These are phyloP conservation scores for Lentinus tigrinus DNA, from an alignment of 768 basidiomycete species.

Conservation along the genomic window DNA sequence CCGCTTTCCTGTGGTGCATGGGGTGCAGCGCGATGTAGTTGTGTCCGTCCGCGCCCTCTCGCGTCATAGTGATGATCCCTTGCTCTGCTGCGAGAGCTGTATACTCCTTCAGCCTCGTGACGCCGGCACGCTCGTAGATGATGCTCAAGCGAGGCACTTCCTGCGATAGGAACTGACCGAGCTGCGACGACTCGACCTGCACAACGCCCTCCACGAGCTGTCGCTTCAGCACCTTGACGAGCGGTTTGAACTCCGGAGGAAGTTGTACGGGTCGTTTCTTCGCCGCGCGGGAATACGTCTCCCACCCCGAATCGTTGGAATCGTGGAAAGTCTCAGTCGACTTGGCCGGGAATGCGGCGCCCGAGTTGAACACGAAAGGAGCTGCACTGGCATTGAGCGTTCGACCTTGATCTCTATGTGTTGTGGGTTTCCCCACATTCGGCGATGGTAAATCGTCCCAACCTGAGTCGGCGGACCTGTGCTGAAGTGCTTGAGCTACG, in stretches of 20 bases:
- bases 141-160: not conserved
- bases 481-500: not conserved
- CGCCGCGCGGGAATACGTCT: conserved; percentile 4
- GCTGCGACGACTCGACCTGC: conserved; percentile 23
- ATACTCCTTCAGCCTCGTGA: conserved; percentile 26
- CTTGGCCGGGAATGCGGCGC: not conserved
- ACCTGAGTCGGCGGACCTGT: not conserved
- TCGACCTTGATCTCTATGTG: too few species aligned
- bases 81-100: conserved; percentile 20
- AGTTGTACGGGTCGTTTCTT: conserved; percentile 6
- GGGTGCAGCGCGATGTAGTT: conserved; percentile 13
- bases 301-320: not conserved
- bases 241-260: conserved; percentile 22
- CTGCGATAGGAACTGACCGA: conserved; percentile 22
- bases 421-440: not conserved
- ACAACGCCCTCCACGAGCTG: conserved; percentile 18
- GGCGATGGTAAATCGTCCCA: not conserved
- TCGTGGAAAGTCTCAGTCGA: not conserved
- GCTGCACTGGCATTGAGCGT: not conserved
- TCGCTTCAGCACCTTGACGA: conserved; percentile 25
- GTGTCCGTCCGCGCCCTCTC: conserved; percentile 11
- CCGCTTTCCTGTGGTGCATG: conserved; percentile 4
- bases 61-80: conserved; percentile 14
- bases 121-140: conserved; percentile 24
- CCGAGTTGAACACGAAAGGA: not conserved